phyloP scores from a whole-genome alignment of 2,329 filamentous ascomycete species.

The Epicoccum nigrum region DNA sequence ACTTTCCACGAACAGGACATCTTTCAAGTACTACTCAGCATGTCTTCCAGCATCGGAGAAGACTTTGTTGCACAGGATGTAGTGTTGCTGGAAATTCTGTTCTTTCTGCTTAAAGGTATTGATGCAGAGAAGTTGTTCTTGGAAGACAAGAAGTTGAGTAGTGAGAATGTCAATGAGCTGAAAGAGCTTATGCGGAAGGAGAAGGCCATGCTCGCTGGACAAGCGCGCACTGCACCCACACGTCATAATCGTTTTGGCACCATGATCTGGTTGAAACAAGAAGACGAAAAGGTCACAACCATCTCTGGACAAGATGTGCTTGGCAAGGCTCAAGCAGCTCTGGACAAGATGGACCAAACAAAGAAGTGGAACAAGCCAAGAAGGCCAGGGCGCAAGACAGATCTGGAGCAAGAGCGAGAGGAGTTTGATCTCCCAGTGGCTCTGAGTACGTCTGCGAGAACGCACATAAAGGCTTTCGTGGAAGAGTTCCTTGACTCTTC shows the following conservation, averaged over 20 bases:
- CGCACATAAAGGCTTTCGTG: constrained; percentile 79
- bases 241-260: constrained; percentile 94
- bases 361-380: constrained; percentile 90
- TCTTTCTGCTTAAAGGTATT: constrained; percentile 89
- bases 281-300: constrained; percentile 81
- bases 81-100: constrained; percentile 87
- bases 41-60: constrained; percentile 91
- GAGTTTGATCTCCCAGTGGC: constrained; percentile 78
- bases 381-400: constrained; percentile 51
- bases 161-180: constrained; percentile 74
- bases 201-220: constrained; percentile 77
- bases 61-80: constrained; percentile 91
- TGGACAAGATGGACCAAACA: constrained; percentile 86
- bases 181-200: constrained; percentile 79
- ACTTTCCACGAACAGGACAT: constrained; percentile 91
- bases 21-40: constrained; percentile 80
- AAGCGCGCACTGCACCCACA: constrained; percentile 78
- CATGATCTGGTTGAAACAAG: constrained; percentile 94
- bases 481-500: constrained; percentile 93
- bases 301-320: constrained; percentile 89
- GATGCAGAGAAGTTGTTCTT: constrained; percentile 85
- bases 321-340: constrained; percentile 70
- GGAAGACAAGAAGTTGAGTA: constrained; percentile 73
- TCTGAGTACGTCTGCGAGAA: constrained; percentile 75
- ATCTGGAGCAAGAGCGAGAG: constrained; percentile 47